Base-by-base conservation (phyloP, 805 yeast species). In the Torulaspora franciscae region DNA sequence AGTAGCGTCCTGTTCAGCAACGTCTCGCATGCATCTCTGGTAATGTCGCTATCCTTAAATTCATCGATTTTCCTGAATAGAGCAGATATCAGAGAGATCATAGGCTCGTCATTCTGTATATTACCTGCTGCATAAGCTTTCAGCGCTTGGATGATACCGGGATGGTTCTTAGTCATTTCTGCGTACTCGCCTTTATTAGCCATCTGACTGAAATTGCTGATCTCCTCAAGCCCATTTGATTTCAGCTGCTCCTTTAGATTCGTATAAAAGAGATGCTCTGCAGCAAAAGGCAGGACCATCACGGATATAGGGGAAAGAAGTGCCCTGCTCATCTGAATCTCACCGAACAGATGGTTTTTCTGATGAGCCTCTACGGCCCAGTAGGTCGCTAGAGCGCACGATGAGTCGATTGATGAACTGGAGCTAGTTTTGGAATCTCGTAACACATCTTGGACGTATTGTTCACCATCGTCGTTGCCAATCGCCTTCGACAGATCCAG, bases 121-220 rank as follows among this genome's bases (percentile, higher is more conserved):
- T 80, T 79, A 0, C 80, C 83, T 6, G 78, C 75, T 2, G 77
- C 71, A 57, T 77, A 83, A 33, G 77, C 76, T 47, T 73, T 75
- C 43, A 83, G 57, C 37, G 82, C 50, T 15, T 65, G 66, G 10
- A 81, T 56, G 3, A 76, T 62, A 1, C 70, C 69, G 0, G 68
- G 59, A 47, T 65, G 70, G 7, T 47, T 22, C 0, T 33, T 26
- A 1, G 28, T 29, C 1, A 55, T 32, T 3, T 36, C 26, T 2
- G 25, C 25, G 23, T 50, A 42, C 2, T 55, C 41, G 0, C 32
- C 24, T 7, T 47, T 32, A 28, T 67, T 48, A 7, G 51, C 56
- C 8, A 55, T 56, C 1, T 48, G 28, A 3, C 62, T 54, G 34
- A 74, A 57, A 6, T 44, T 32, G 1, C 53, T 47, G 23, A 68